These are phyloP conservation scores for Schoenoplectus tabernaemontani DNA, from an alignment of 202 grass and related monocot species.

Conservation along the genomic window DNA sequence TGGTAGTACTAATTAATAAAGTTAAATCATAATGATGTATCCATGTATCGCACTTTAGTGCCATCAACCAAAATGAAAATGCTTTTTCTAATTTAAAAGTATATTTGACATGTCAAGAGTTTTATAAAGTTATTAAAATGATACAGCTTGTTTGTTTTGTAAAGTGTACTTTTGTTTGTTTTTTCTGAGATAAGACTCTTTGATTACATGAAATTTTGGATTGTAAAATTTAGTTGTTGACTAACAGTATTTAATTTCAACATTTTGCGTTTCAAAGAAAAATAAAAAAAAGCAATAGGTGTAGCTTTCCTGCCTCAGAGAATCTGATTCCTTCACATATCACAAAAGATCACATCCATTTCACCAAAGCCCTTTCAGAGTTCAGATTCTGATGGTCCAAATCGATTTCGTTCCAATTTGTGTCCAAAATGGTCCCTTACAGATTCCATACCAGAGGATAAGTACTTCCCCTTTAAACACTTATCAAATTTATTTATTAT, in stretches of 20 bases:
- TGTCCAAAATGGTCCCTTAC: background rate
- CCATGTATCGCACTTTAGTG: constrained; percentile 13
- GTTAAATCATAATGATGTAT: background rate
- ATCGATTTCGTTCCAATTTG: background rate
- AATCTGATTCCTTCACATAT: background rate
- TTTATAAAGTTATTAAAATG: too few species aligned
- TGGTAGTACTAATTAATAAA: background rate
- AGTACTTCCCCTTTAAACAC: background rate
- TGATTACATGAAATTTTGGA: too few species aligned
- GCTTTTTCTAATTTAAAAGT: too few species aligned
- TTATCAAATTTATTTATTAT: background rate
- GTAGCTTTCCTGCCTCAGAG: background rate
- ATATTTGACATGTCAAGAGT: too few species aligned
- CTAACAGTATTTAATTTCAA: background rate
- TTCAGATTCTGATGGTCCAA: background rate
- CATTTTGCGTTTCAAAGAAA: background rate
- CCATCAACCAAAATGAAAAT: background rate
- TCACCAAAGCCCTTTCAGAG: background rate
- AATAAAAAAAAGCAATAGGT: background rate
- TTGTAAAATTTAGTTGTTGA: too few species aligned
- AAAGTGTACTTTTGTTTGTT: too few species aligned
- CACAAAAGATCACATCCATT: background rate
- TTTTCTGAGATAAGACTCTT: too few species aligned
- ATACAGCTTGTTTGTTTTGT: too few species aligned
- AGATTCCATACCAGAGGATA: background rate